These are phyloP conservation scores for Tylopilus sp. DNA, from an alignment of 768 basidiomycete genomes.

Conservation along the genomic window DNA sequence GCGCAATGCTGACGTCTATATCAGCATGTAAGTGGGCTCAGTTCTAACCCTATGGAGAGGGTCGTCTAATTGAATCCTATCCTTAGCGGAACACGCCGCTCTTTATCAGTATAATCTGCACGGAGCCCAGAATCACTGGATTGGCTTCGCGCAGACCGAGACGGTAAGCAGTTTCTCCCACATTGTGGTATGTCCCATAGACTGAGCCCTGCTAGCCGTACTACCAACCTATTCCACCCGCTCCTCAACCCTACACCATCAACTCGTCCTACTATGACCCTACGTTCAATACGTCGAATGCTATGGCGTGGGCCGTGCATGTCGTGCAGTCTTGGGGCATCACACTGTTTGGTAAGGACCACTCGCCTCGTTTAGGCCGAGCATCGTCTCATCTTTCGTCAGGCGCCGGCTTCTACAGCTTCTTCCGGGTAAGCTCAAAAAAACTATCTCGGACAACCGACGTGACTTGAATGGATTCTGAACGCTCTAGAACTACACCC, in stretches of 20 bases:
- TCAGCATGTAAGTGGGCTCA: slow-evolving; percentile 23
- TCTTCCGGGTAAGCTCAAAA: slow-evolving; percentile 39
- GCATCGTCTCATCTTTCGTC: slow-evolving; percentile 1
- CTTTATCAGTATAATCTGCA: slow-evolving; percentile 50
- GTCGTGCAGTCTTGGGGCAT: slow-evolving; percentile 41
- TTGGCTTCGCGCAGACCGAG: slow-evolving; percentile 52
- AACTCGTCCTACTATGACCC: slow-evolving; percentile 39
- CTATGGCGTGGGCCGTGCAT: slow-evolving; percentile 42
- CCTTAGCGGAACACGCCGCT: slow-evolving; percentile 42
- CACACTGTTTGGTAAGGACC: slow-evolving; percentile 39
- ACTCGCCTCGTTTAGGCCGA: background rate
- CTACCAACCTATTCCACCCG: slow-evolving; percentile 45
- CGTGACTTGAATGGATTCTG: background rate
- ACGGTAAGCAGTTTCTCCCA: slow-evolving; percentile 30
- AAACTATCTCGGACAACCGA: no score
- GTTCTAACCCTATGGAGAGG: background rate
- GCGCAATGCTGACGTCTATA: slow-evolving; percentile 8
- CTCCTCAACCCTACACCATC: slow-evolving; percentile 40
- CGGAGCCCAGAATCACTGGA: slow-evolving; percentile 45
- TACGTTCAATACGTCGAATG: slow-evolving; percentile 25
- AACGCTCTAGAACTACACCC: slow-evolving; percentile 36
- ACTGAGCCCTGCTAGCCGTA: slow-evolving; percentile 44
- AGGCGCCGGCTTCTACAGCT: slow-evolving; percentile 52
- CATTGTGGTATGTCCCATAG: background rate
- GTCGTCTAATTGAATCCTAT: background rate